Conservation (phyloP, 805 yeast genomes). For the Wickerhamiella cacticola region DNA sequence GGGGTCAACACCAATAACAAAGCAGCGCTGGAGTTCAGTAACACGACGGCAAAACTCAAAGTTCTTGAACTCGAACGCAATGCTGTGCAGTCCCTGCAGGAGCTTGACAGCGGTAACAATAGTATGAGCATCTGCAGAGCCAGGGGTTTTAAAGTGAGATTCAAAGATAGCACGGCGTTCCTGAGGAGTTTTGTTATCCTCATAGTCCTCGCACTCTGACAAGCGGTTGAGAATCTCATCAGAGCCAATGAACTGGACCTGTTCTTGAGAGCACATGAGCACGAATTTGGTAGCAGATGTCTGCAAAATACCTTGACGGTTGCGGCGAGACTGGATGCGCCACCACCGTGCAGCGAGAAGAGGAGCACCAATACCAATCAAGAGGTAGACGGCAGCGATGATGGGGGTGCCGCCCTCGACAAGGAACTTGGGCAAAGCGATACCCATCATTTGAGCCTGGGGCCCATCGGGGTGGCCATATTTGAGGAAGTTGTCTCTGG, state of each 20-base stretch:
- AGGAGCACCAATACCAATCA: constrained; percentile 74
- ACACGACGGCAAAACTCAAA: constrained; percentile 50
- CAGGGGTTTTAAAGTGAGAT: constrained; percentile 45
- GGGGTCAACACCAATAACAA: constrained; percentile 63
- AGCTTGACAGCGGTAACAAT: constrained; percentile 55
- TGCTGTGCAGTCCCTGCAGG: constrained; percentile 61
- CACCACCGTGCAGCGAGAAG: constrained; percentile 80
- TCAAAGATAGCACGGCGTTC: constrained; percentile 42
- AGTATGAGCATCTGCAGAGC: constrained; percentile 37
- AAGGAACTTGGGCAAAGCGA: constrained; percentile 84
- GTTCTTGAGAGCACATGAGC: constrained; percentile 56
- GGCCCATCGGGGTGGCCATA: constrained; percentile 99
- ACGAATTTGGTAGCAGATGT: constrained; percentile 72
- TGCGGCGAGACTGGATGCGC: constrained; percentile 65
- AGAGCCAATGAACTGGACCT: constrained; percentile 39
- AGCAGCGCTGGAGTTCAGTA: constrained; percentile 53
- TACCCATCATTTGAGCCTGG: constrained; percentile 78
- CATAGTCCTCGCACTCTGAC: constrained; percentile 46
- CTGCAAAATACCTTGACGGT: constrained; percentile 71
- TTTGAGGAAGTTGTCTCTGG: constrained; percentile 65
- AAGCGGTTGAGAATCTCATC: constrained; percentile 42
- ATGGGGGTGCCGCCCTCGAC: constrained; percentile 72
- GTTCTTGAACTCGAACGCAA: constrained; percentile 68
- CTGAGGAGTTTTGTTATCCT: constrained; percentile 34
- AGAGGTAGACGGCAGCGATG: constrained; percentile 47